phyloP scores from a whole-genome alignment of 495 filamentous ascomycete species.

The Penicillium soppii region DNA sequence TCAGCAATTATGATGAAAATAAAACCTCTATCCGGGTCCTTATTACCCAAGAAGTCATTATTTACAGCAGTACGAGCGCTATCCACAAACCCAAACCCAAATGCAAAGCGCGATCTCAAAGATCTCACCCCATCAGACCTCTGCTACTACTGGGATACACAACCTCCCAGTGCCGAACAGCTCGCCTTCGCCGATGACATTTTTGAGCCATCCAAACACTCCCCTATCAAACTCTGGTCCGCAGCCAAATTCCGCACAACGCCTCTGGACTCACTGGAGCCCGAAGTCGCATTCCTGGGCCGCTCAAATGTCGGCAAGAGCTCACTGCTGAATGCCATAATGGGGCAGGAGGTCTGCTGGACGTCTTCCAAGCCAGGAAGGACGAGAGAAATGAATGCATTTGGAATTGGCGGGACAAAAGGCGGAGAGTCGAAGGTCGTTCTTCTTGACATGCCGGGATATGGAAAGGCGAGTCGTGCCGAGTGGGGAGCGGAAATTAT shows the following conservation, averaged over 20 bases:
- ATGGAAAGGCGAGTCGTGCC: slow-evolving; percentile 71
- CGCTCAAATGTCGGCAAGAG: slow-evolving; percentile 93
- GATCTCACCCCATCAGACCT: slow-evolving; percentile 38
- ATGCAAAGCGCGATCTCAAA: slow-evolving; percentile 28
- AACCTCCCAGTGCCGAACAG: slow-evolving; percentile 52
- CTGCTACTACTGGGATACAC: slow-evolving; percentile 58
- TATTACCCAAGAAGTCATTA: background rate
- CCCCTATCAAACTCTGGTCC: slow-evolving; percentile 67
- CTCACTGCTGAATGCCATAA: slow-evolving; percentile 79
- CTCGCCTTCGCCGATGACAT: slow-evolving; percentile 56
- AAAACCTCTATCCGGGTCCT: slow-evolving; percentile 1
- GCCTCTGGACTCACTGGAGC: slow-evolving; percentile 35
- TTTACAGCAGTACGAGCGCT: slow-evolving; percentile 10
- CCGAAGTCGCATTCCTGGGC: slow-evolving; percentile 72
- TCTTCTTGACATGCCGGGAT: slow-evolving; percentile 91
- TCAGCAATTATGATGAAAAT: background rate
- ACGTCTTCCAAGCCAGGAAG: slow-evolving; percentile 72
- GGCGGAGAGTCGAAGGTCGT: slow-evolving; percentile 55
- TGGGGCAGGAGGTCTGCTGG: slow-evolving; percentile 58
- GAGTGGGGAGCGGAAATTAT: slow-evolving; percentile 86
- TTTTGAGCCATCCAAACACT: slow-evolving; percentile 55
- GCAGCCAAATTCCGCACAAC: slow-evolving; percentile 70
- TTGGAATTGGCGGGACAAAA: slow-evolving; percentile 64
- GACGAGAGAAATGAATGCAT: slow-evolving; percentile 83
- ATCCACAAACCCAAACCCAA: slow-evolving; percentile 21